Evolutionary conservation across 2,329 filamentous ascomycete genomes (phyloP).

Genomic region (Tolypocladium amazonense): DNA sequence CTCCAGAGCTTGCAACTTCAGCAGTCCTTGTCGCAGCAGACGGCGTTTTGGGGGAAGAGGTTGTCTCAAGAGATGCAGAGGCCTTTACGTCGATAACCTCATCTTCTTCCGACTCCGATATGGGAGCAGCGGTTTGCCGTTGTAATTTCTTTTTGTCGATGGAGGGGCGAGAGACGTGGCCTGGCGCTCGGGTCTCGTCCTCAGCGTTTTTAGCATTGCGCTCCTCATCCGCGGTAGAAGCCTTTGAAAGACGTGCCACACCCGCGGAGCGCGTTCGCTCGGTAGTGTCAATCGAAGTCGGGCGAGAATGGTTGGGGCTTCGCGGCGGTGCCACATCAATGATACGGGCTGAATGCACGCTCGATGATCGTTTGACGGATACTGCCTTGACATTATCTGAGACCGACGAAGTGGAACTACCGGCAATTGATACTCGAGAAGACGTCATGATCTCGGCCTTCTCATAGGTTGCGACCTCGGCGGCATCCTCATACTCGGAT

Average conservation of each 20-base stretch:
- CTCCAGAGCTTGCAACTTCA: background rate
- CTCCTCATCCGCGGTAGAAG: conserved; percentile 29
- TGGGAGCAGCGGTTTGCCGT: conserved; percentile 19
- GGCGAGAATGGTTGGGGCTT: conserved; percentile 38
- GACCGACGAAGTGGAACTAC: conserved; percentile 36
- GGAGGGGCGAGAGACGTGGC: conserved; percentile 11
- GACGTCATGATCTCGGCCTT: conserved; percentile 47
- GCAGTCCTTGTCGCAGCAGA: background rate
- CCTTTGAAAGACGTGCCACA: conserved; percentile 24
- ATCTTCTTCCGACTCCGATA: conserved; percentile 34
- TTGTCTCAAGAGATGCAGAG: background rate
- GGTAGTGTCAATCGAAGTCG: conserved; percentile 33
- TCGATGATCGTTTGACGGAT: conserved; percentile 29
- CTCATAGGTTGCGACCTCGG: conserved; percentile 40
- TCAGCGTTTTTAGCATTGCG: conserved; percentile 13
- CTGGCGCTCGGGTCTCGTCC: background rate
- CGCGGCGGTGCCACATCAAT: conserved; percentile 44
- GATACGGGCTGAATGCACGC: conserved; percentile 45
- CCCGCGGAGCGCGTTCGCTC: conserved; percentile 32
- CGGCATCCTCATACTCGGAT: conserved; percentile 27
- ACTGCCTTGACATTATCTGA: conserved; percentile 33
- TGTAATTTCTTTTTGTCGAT: conserved; percentile 19
- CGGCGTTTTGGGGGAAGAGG: background rate
- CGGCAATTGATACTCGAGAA: conserved; percentile 43
- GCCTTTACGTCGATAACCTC: background rate